These are phyloP conservation scores for Trichosporon sp. DNA, from an alignment of 1,284 basidiomycete species.

Conservation along the genomic window DNA sequence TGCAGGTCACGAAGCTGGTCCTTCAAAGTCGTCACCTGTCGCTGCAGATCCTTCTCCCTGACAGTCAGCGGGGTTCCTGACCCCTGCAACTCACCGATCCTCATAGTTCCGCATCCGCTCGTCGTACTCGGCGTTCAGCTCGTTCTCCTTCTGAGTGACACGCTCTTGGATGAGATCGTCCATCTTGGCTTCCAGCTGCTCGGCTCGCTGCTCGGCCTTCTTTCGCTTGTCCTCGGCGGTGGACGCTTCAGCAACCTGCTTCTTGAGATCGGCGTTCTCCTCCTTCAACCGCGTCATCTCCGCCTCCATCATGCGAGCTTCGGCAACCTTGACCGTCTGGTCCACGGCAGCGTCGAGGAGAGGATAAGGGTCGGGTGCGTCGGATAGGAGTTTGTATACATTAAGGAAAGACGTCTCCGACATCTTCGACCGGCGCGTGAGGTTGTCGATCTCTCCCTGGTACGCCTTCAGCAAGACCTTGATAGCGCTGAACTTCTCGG, in stretches of 20 bases:
- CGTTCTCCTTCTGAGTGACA: conserved; percentile 84
- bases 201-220: conserved; percentile 66
- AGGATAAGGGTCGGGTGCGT: conserved; percentile 94
- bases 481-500: conserved; percentile 76
- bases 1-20: conserved; percentile 85
- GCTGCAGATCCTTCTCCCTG: conserved; percentile 85
- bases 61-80: not conserved
- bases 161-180: conserved; percentile 81
- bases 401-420: conserved; percentile 91
- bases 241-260: conserved; percentile 63
- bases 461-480: conserved; percentile 90
- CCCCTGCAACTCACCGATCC: conserved; percentile 64
- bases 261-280: conserved; percentile 73
- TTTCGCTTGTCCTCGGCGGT: conserved; percentile 66
- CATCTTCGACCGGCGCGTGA: conserved; percentile 83
- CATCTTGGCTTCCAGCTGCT: conserved; percentile 86
- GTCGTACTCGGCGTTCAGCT: conserved; percentile 91
- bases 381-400: conserved; percentile 87
- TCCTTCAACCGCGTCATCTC: conserved; percentile 67
- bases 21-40: conserved; percentile 76
- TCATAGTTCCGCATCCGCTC: conserved; percentile 92
- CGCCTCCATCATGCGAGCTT: conserved; percentile 67
- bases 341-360: conserved; percentile 89
- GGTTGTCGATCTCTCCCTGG: conserved; percentile 90
- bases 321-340: conserved; percentile 79